Evolutionary conservation across 306 rosid species (phyloP).

Genomic region (Cucumis melo): DNA sequence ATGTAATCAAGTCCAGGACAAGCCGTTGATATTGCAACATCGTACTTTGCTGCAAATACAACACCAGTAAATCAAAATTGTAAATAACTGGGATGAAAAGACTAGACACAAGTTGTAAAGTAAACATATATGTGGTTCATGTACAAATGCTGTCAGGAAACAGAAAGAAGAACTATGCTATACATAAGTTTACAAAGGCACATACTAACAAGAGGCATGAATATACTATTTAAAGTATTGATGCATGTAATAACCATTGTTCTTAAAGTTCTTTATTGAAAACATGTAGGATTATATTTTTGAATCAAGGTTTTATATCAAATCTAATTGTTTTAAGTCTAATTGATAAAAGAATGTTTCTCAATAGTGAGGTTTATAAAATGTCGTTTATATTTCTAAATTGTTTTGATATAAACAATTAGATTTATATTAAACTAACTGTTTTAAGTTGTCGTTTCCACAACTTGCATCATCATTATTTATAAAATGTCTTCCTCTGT

Average conservation of each 20-base stretch:
- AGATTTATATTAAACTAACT: too few species aligned
- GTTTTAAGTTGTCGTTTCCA: too few species aligned
- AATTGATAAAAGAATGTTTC: too few species aligned
- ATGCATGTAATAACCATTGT: neutral
- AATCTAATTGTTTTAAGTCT: too few species aligned
- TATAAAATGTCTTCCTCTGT: too few species aligned
- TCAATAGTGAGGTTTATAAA: too few species aligned
- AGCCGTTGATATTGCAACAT: constrained; percentile 88
- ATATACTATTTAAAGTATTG: neutral
- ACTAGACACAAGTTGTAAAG: neutral
- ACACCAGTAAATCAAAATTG: neutral
- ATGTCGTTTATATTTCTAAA: too few species aligned
- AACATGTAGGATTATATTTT: too few species aligned
- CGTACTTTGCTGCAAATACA: constrained; percentile 68
- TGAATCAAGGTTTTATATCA: too few species aligned
- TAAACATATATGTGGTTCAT: neutral
- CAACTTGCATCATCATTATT: too few species aligned
- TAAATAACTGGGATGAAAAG: constrained; percentile 4
- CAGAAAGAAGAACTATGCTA: neutral
- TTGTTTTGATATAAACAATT: too few species aligned
- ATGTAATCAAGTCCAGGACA: constrained; percentile 84
- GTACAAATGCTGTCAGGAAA: neutral
- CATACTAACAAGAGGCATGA: neutral
- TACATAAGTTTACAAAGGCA: neutral
- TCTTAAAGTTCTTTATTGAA: too few species aligned